A percentile compares a stretch with the other conserved stretches of the same genome.
Conservation (phyloP, 1,284 basidiomycete genomes). For the Sporisorium scitamineum region DNA sequence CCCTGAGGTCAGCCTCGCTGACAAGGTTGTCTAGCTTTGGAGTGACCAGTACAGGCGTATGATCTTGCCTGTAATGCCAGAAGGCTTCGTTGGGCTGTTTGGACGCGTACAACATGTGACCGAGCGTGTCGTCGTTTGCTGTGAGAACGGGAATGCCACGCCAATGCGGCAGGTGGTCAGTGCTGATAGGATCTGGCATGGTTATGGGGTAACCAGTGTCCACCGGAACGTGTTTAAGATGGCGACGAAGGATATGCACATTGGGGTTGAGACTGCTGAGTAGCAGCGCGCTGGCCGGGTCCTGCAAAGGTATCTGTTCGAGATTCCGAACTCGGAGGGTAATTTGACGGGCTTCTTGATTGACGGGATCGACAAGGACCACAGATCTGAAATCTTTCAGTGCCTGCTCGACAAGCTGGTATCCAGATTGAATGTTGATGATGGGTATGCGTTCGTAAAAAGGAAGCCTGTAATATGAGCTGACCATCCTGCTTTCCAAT, state of each 20-base stretch:
- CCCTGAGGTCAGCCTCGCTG: too few species aligned
- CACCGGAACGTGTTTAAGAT: not conserved
- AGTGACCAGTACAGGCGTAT: not conserved
- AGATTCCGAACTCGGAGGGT: not conserved
- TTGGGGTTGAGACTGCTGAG: not conserved
- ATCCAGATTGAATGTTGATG: not conserved
- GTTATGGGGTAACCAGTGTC: not conserved
- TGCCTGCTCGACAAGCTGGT: constrained; percentile 4
- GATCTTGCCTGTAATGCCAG: not conserved
- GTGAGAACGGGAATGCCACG: constrained; percentile 12
- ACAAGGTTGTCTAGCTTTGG: too few species aligned
- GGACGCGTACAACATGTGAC: constrained; percentile 12
- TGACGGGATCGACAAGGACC: constrained; percentile 2
- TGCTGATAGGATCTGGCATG: not conserved
- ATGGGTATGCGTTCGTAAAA: constrained; percentile 4
- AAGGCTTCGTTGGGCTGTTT: too few species aligned
- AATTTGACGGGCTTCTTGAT: not conserved
- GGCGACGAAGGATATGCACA: not conserved
- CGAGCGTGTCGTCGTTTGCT: not conserved
- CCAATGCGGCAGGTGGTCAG: constrained; percentile 1
- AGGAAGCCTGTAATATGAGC: not conserved
- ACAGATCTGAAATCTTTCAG: constrained; percentile 1
- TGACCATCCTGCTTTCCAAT: not conserved
- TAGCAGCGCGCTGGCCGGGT: not conserved
- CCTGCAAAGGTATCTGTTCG: not conserved